These are phyloP conservation scores for Rhipidocladum racemiflorum DNA, from an alignment of 176 grass and related monocot genomes.

Conservation along the genomic window DNA sequence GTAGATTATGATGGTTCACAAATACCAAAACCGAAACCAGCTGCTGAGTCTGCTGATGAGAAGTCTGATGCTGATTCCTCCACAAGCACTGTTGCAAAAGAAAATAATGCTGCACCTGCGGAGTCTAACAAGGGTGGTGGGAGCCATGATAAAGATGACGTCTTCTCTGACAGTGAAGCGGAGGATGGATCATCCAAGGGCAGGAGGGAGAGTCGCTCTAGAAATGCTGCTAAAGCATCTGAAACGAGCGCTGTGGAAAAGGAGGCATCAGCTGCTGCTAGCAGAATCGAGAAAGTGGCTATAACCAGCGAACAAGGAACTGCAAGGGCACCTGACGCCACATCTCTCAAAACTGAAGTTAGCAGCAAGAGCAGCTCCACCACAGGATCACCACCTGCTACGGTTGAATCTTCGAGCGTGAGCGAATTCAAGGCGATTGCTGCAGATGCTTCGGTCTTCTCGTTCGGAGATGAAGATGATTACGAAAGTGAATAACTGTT, in stretches of 20 bases:
- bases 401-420: slow-evolving; percentile 52
- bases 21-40: slow-evolving; percentile 40
- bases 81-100: slow-evolving; percentile 31
- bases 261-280: slow-evolving; percentile 30
- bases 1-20: slow-evolving; percentile 73
- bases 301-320: slow-evolving; percentile 45
- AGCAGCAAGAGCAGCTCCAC: slow-evolving; percentile 36
- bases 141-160: slow-evolving; percentile 75
- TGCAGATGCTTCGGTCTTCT: slow-evolving; percentile 86
- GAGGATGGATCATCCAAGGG: slow-evolving; percentile 64
- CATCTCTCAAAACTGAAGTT: slow-evolving; percentile 41
- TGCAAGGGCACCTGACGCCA: slow-evolving; percentile 38
- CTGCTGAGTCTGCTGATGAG: slow-evolving; percentile 25
- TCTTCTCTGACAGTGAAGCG: slow-evolving; percentile 76
- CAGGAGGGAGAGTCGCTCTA: slow-evolving; percentile 36
- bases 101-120: slow-evolving; percentile 29
- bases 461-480: slow-evolving; percentile 90
- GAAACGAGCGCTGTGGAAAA: slow-evolving; percentile 41
- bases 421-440: slow-evolving; percentile 97
- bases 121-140: slow-evolving; percentile 48
- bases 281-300: slow-evolving; percentile 50
- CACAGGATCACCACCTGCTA: slow-evolving; percentile 2
- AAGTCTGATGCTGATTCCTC: slow-evolving; percentile 35
- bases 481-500: slow-evolving; percentile 72
- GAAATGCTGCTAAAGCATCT: slow-evolving; percentile 45